These are phyloP conservation scores for Pythium oligandrum DNA, from an alignment of 352 stramenopile species.

Conservation along the genomic window DNA sequence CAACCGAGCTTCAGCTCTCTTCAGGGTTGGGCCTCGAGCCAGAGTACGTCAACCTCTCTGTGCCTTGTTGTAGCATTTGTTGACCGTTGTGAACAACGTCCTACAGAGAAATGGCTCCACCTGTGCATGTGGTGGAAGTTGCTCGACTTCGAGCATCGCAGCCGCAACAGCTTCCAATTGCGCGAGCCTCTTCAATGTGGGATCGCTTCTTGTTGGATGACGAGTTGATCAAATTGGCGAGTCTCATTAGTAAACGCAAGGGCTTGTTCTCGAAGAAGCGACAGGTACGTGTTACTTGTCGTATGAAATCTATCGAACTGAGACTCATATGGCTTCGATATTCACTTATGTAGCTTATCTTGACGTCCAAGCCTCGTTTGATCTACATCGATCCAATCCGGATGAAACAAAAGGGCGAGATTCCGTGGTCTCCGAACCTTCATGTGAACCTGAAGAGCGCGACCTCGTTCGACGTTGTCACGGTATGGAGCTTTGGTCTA, in stretches of 20 bases:
- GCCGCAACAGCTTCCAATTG: conserved; percentile 45
- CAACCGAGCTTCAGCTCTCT: conserved; percentile 83
- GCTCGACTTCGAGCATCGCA: conserved; percentile 67
- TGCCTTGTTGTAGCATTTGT: conserved; percentile 7
- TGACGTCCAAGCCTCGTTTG: conserved; percentile 80
- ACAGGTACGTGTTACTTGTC: conserved; percentile 2
- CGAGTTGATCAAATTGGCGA: conserved; percentile 81
- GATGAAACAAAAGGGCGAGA: conserved; percentile 89
- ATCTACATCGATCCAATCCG: conserved; percentile 90
- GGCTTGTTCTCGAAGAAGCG: conserved; percentile 87
- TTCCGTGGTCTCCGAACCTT: conserved; percentile 80
- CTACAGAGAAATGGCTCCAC: conserved; percentile 13
- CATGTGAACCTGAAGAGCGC: conserved; percentile 84
- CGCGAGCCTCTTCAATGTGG: conserved; percentile 75
- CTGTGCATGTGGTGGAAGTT: conserved; percentile 75
- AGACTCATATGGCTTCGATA: too few relatives aligned
- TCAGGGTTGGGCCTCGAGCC: conserved; percentile 77
- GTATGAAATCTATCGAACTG: too few relatives aligned
- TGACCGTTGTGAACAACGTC: conserved; percentile 5
- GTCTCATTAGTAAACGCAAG: conserved; percentile 86
- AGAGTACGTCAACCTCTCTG: not conserved
- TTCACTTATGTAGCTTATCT: conserved; percentile 41
- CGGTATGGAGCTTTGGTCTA: conserved; percentile 25
- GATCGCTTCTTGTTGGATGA: conserved; percentile 85
- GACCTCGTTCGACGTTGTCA: conserved; percentile 84